Percentiles rank a stretch among this genome's conserved stretches.
Evolutionary conservation across 352 stramenopile species (phyloP).

Genomic region (Phytopythium cucurbitacearum): DNA sequence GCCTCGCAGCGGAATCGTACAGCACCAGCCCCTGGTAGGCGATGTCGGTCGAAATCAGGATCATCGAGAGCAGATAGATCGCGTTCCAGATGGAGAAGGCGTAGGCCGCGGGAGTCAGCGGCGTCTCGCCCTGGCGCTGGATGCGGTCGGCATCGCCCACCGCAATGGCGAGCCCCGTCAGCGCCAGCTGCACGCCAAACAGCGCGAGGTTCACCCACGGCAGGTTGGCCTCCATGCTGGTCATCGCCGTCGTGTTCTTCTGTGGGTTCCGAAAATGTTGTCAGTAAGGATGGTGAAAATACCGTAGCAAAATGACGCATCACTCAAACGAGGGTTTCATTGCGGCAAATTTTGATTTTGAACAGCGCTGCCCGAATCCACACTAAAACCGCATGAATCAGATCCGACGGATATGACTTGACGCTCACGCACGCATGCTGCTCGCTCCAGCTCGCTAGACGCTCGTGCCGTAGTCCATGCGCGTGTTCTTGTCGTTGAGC

Average conservation of each 20-base stretch:
- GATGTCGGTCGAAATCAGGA: constrained; percentile 51
- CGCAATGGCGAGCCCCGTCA: constrained; percentile 34
- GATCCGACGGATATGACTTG: no score
- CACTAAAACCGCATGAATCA: no score
- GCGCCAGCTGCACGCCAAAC: constrained; percentile 44
- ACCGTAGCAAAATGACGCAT: no score
- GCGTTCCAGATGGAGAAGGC: constrained; percentile 64
- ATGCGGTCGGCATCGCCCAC: constrained; percentile 15
- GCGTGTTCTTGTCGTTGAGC: constrained; percentile 28
- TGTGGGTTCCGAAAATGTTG: background rate
- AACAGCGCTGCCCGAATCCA: no score
- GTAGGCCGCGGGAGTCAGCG: constrained; percentile 45
- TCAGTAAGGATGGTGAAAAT: no score
- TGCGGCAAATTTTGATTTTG: no score
- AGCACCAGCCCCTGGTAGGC: constrained; percentile 42
- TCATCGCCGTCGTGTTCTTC: background rate
- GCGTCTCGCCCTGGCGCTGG: constrained; percentile 33
- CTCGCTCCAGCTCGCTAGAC: background rate
- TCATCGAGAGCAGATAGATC: constrained; percentile 61
- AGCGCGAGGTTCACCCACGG: constrained; percentile 49
- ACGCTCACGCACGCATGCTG: background rate
- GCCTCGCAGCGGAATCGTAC: constrained; percentile 38
- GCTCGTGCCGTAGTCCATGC: constrained; percentile 43
- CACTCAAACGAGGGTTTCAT: no score
- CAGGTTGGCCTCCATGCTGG: constrained; percentile 8